Conservation (phyloP, 2,329 filamentous ascomycete species). For the Verticillium zaregamsianum region DNA sequence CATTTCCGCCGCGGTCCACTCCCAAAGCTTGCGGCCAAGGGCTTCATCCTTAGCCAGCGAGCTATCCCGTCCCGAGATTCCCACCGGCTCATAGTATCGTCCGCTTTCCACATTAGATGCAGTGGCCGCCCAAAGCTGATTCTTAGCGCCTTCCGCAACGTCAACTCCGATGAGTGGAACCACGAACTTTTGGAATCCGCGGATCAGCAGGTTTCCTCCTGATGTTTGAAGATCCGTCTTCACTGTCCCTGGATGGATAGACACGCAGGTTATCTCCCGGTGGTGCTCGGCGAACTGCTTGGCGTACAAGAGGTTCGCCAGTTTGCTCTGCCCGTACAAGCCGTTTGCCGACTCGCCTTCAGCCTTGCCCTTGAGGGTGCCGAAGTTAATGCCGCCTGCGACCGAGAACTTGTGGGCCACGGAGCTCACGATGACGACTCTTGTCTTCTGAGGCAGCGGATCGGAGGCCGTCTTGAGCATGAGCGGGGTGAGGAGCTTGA, state of each 20-base stretch:
- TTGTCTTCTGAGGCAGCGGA: slow-evolving; percentile 18
- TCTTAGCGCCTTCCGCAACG: slow-evolving; percentile 25
- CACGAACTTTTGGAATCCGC: neutral
- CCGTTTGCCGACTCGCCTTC: neutral
- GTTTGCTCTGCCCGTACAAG: slow-evolving; percentile 26
- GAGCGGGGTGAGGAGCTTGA: slow-evolving; percentile 27
- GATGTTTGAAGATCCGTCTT: slow-evolving; percentile 17
- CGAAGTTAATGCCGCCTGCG: slow-evolving; percentile 22
- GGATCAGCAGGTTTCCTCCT: no score
- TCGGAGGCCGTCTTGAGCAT: slow-evolving; percentile 19
- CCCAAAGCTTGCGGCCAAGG: slow-evolving; percentile 20
- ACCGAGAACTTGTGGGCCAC: slow-evolving; percentile 14
- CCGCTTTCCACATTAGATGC: slow-evolving; percentile 24
- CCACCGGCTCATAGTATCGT: slow-evolving; percentile 29
- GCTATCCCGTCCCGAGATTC: slow-evolving; percentile 12
- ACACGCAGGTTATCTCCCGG: slow-evolving; percentile 18
- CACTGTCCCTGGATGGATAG: slow-evolving; percentile 23
- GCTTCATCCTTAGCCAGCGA: neutral
- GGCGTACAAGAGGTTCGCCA: slow-evolving; percentile 25
- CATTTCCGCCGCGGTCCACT: no score
- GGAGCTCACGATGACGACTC: slow-evolving; percentile 23
- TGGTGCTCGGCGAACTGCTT: slow-evolving; percentile 20
- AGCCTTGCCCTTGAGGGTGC: slow-evolving; percentile 18
- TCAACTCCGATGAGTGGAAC: slow-evolving; percentile 7
- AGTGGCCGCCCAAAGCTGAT: slow-evolving; percentile 39